Conservation (phyloP, 331 rosid genomes). For the Cydonia oblonga region DNA sequence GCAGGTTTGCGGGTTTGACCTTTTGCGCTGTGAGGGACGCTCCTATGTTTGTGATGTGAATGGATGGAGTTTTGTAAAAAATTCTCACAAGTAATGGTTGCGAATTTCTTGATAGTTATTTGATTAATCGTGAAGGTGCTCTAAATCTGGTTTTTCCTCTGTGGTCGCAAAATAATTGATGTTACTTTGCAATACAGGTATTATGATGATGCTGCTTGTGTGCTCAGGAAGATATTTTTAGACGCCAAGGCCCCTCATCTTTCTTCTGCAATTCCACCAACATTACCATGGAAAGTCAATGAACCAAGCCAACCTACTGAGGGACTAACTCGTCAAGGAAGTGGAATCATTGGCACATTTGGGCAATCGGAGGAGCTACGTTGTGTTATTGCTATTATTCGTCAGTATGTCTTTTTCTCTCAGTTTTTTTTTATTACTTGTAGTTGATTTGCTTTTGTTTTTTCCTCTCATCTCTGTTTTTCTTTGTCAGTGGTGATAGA, state of each 20-base stretch:
- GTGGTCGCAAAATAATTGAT: not conserved
- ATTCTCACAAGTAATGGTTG: conserved; percentile 98
- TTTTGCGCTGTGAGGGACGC: conserved; percentile 85
- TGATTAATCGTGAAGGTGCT: not conserved
- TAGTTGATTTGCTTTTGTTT: conserved; percentile 1
- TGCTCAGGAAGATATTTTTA: conserved; percentile 80
- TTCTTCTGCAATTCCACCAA: conserved; percentile 86
- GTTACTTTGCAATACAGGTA: conserved; percentile 44
- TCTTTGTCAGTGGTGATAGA: conserved; percentile 86
- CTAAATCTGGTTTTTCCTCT: not conserved
- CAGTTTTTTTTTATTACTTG: not conserved
- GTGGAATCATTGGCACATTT: conserved; percentile 74
- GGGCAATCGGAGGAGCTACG: conserved; percentile 93
- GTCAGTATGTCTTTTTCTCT: conserved; percentile 61
- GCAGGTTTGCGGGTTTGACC: conserved; percentile 99
- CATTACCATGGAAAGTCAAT: conserved; percentile 80
- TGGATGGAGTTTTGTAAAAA: conserved; percentile 98
- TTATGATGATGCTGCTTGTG: conserved; percentile 96
- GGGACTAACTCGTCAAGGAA: conserved; percentile 88
- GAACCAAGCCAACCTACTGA: conserved; percentile 62
- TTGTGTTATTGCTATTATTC: conserved; percentile 83
- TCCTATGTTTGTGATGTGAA: conserved; percentile 99
- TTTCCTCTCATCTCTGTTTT: conserved; percentile 16
- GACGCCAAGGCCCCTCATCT: conserved; percentile 99
- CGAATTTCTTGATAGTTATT: conserved; percentile 1